Conservation (phyloP, 257 asterid genomes). For the Scutellaria galericulata region DNA sequence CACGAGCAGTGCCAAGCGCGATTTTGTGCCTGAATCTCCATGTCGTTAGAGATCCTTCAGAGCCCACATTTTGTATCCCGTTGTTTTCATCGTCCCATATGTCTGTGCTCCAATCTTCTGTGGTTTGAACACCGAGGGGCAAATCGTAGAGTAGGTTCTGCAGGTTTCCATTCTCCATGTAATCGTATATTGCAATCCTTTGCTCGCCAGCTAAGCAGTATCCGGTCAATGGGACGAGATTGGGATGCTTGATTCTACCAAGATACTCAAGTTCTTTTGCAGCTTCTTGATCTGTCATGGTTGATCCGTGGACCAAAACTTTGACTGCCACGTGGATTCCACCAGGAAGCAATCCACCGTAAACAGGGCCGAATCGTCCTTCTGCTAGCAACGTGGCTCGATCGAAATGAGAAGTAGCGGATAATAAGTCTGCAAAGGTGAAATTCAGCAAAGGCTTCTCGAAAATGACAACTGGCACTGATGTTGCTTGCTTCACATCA, state of each 20-base stretch:
- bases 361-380: constrained; percentile 86
- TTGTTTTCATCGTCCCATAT: constrained; percentile 74
- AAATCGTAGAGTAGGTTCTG: constrained; percentile 79
- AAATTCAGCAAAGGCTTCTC: constrained; percentile 85
- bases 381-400: constrained; percentile 77
- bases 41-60: constrained; percentile 62
- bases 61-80: constrained; percentile 59
- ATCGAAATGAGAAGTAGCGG: constrained; percentile 83
- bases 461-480: constrained; percentile 72
- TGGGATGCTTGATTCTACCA: constrained; percentile 81
- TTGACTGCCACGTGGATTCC: constrained; percentile 85
- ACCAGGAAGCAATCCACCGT: constrained; percentile 72
- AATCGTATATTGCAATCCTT: constrained; percentile 83
- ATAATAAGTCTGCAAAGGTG: constrained; percentile 76
- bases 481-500: constrained; percentile 78
- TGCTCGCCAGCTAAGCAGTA: constrained; percentile 92
- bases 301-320: constrained; percentile 78
- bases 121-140: constrained; percentile 71
- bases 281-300: constrained; percentile 80
- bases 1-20: constrained; percentile 85
- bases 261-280: constrained; percentile 81
- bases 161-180: constrained; percentile 87
- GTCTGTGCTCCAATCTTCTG: constrained; percentile 78
- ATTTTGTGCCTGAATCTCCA: constrained; percentile 81
- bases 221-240: constrained; percentile 81